Base-by-base conservation (phyloP, 805 yeast species). In the Diddensiella transvaalensis region DNA sequence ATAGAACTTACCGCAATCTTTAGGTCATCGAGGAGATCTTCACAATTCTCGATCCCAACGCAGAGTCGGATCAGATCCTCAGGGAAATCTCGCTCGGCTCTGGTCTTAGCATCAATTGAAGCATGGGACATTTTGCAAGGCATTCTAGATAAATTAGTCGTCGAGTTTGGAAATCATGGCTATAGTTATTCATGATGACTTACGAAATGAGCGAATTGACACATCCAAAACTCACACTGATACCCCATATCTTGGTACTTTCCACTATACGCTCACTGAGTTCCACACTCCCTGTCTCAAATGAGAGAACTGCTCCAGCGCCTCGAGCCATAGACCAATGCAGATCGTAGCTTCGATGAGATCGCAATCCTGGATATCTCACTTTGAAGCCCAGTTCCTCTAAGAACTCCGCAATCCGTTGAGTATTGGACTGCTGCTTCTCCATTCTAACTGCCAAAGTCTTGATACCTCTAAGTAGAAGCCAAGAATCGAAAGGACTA, bases 111-210 rank as follows among this genome's bases (percentile, higher is more conserved):
- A 58, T 89, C 96, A 53, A 90, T 90, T 2, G 96, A 84, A n/a
- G 97, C 97, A 63, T 90, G 98, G 4, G 96, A 87, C 97, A 90
- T 90, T 66, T 79, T 79, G 67, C 97, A 87, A 13, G 98, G 98
- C 82, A 90, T 78, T 35, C 46, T 35, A 37, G 22, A 4, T 38
- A 36, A 17, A 17, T 8, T 8, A 8, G 17, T 17, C 18, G 8
- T n/a, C 8, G 38, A 8, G 15, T 10, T 18, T 42, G 32, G 38
- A 21, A 30, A 19, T 11, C 22, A 24, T 23, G 13, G 32, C 8
- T 29, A 22, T 4, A 13, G 4, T 32, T 10, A 44, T 36, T 13
- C 21, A 21, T 18, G 17, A 11, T 8, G 6, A 44, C 48, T 26
- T 24, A 44, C 45, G 96, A 87, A 49, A 90, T 87, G 62, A 90